Evolutionary conservation across 2,329 filamentous ascomycete species (phyloP), one percentile per base, ranked within the genome.

Genomic region (Rasamsonia emersonii): DNA sequence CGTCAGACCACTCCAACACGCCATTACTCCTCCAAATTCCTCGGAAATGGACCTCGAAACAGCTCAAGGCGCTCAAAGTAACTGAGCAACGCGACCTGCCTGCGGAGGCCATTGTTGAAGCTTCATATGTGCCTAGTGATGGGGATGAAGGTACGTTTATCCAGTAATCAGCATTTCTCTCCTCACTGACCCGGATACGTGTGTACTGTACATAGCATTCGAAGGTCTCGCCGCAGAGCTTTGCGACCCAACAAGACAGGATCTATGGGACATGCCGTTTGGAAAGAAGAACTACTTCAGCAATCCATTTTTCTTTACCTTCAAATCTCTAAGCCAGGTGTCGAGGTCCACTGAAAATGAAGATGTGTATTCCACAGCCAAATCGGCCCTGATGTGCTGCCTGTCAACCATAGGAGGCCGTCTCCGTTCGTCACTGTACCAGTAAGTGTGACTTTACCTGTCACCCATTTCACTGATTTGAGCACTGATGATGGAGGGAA

Each of bases 11-110:
- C n/a, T n/a, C n/a, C n/a, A n/a, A n/a, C n/a, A n/a, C n/a, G n/a
- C n/a, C n/a, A n/a, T n/a, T n/a, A n/a, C 24, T 26, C 11, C 24
- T 26, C 15, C 24, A 26, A 26, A 9, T 7, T n/a, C 24, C 24
- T n/a, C 24, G 6, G n/a, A 26, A 26, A 26, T 23, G 20, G 20
- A 23, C 7, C n/a, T n/a, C 6, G 15, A 9, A 11, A 26, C 24
- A 26, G n/a, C 24, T n/a, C 15, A 13, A 26, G n/a, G n/a, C 15
- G n/a, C 24, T 26, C 15, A 26, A 26, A 26, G 24, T 7, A 26
- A 26, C 9, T 8, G 8, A 23, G 8, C 9, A 26, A 13, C 15
- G 24, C 11, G 11, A 26, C 5, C 9, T 26, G n/a, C 24, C 24
- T n/a, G n/a, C n/a, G 20, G 20, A 23, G n/a, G n/a, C 9, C 6